phyloP scores from a whole-genome alignment of 139 green algal genomes.

The Nannochloris sp. region DNA sequence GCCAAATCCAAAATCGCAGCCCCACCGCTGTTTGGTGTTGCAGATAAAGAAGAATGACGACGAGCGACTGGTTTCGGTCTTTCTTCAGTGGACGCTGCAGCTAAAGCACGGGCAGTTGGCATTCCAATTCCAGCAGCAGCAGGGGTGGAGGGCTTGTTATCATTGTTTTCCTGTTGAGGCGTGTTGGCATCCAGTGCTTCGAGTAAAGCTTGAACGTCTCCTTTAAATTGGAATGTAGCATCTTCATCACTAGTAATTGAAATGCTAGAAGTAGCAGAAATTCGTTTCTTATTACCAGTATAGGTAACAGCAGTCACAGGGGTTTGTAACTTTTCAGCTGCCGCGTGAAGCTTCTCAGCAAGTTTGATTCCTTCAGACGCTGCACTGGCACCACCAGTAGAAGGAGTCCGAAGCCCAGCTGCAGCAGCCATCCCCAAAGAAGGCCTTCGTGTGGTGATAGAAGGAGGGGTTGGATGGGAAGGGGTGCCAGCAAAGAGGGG shows the following conservation, averaged over 20 bases:
- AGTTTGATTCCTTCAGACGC: slow-evolving; percentile 18
- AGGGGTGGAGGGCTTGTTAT: too few species aligned
- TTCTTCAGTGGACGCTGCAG: not conserved
- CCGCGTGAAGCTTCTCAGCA: slow-evolving; percentile 20
- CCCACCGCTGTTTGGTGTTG: not conserved
- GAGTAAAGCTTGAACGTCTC: not conserved
- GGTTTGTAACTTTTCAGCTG: slow-evolving; percentile 21
- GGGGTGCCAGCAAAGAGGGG: slow-evolving; percentile 22
- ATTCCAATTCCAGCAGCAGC: not conserved
- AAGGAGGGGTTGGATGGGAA: slow-evolving; percentile 14
- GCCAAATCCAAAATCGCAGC: not conserved
- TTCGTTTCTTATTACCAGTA: not conserved
- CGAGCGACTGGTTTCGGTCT: not conserved
- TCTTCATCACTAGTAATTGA: slow-evolving; percentile 15
- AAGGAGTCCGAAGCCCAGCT: not conserved
- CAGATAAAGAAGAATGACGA: not conserved
- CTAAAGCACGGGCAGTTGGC: not conserved
- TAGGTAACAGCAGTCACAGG: not conserved
- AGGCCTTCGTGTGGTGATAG: slow-evolving; percentile 6
- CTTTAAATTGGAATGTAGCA: slow-evolving; percentile 10
- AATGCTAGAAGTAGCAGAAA: slow-evolving; percentile 18
- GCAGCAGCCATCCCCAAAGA: not conserved
- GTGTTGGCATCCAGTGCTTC: slow-evolving; percentile 15
- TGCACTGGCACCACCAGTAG: slow-evolving; percentile 5
- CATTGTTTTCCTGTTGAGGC: too few species aligned